These are phyloP conservation scores for Penicillium mononematosum DNA, from an alignment of 495 filamentous ascomycete species.

Conservation along the genomic window DNA sequence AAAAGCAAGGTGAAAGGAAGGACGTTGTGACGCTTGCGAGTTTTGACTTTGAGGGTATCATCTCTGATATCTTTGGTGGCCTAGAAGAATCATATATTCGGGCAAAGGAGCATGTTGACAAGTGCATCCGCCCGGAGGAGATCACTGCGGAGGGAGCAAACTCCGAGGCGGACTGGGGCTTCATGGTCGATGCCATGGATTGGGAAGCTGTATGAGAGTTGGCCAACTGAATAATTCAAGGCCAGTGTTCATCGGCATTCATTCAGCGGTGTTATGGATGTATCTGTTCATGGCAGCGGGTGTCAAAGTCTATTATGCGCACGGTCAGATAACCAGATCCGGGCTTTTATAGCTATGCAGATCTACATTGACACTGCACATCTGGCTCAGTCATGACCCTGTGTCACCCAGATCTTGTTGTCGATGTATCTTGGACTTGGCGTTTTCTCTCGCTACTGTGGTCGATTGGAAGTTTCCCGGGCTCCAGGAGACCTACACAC, in stretches of 20 bases:
- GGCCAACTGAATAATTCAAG: neutral
- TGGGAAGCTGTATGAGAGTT: slow-evolving; percentile 51
- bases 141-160: slow-evolving; percentile 14
- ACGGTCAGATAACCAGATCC: neutral
- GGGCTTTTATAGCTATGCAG: neutral
- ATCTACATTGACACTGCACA: neutral
- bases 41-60: slow-evolving; percentile 56
- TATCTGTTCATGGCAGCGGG: neutral
- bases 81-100: slow-evolving; percentile 36
- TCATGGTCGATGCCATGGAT: slow-evolving; percentile 67
- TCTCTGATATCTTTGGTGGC: slow-evolving; percentile 42
- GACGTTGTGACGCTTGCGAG: slow-evolving; percentile 40
- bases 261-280: neutral
- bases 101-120: slow-evolving; percentile 30
- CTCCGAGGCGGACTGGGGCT: slow-evolving; percentile 51
- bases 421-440: neutral
- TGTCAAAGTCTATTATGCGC: neutral
- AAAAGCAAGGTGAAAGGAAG: slow-evolving; percentile 19
- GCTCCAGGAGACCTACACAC: neutral
- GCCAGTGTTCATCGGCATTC: neutral
- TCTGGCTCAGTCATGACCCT: neutral
- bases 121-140: slow-evolving; percentile 13
- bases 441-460: neutral
- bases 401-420: neutral
- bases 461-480: neutral